phyloP scores from a whole-genome alignment of 1,284 basidiomycete genomes.

The Fomitiporia mediterranea region DNA sequence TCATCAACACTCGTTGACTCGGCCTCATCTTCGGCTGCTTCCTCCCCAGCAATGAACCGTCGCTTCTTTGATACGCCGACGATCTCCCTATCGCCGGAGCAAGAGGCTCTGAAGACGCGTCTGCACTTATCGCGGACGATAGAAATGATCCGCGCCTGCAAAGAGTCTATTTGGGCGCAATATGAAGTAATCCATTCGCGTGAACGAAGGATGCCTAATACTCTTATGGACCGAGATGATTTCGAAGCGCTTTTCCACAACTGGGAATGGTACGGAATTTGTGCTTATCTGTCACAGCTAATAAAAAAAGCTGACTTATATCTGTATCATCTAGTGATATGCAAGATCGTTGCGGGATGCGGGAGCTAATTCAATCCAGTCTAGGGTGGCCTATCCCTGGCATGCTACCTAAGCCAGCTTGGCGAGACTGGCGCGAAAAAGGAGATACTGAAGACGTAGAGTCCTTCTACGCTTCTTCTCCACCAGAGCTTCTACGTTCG shows the following conservation, averaged over 20 bases:
- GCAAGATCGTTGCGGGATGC: slow-evolving; percentile 64
- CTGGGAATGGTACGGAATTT: slow-evolving; percentile 67
- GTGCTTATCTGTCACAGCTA: background rate
- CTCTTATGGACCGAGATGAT: slow-evolving; percentile 37
- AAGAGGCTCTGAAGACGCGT: slow-evolving; percentile 38
- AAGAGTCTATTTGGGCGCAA: slow-evolving; percentile 63
- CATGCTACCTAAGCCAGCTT: slow-evolving; percentile 43
- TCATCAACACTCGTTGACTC: slow-evolving; percentile 16
- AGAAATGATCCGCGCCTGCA: slow-evolving; percentile 52
- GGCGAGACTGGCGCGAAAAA: slow-evolving; percentile 47
- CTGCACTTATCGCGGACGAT: slow-evolving; percentile 60
- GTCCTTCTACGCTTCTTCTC: slow-evolving; percentile 20
- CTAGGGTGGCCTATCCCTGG: slow-evolving; percentile 51
- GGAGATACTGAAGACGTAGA: slow-evolving; percentile 24
- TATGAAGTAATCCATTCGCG: slow-evolving; percentile 47
- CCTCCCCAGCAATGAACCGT: slow-evolving; percentile 10
- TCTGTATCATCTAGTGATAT: slow-evolving; percentile 53
- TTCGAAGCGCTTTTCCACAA: slow-evolving; percentile 64
- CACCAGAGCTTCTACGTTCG: slow-evolving; percentile 38
- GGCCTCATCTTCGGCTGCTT: slow-evolving; percentile 15
- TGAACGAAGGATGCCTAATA: slow-evolving; percentile 31
- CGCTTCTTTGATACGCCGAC: slow-evolving; percentile 11
- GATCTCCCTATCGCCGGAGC: slow-evolving; percentile 25
- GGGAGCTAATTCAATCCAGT: slow-evolving; percentile 41
- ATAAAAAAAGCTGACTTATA: background rate